These are phyloP conservation scores for Lipomyces mesembrius DNA, from an alignment of 805 yeast species.

Conservation along the genomic window DNA sequence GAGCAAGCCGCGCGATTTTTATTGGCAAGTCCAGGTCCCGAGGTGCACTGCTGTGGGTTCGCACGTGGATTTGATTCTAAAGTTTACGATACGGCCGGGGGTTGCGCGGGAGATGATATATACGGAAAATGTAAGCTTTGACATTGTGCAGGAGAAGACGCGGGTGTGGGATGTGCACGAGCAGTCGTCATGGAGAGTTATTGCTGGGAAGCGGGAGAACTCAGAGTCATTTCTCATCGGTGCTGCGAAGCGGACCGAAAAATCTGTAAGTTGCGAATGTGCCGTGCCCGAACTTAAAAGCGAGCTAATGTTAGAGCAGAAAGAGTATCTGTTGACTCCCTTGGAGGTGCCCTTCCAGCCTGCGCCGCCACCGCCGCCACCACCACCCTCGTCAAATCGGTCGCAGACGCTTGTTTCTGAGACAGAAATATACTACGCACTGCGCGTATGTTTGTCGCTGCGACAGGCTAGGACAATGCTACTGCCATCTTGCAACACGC, in stretches of 20 bases:
- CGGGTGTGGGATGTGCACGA: neutral
- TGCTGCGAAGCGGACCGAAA: neutral
- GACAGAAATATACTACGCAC: slow-evolving; percentile 12
- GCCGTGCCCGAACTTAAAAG: neutral
- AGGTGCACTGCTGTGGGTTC: neutral
- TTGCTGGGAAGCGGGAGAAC: neutral
- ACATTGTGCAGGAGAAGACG: slow-evolving; percentile 12
- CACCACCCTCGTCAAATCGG: slow-evolving; percentile 7
- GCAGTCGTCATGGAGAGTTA: slow-evolving; percentile 2
- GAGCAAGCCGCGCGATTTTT: neutral
- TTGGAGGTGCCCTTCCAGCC: slow-evolving; percentile 7
- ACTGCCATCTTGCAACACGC: slow-evolving; percentile 18
- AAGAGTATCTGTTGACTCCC: slow-evolving; percentile 1
- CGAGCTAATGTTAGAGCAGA: neutral
- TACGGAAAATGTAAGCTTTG: neutral
- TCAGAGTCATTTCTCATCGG: slow-evolving; percentile 1
- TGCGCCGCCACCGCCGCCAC: slow-evolving; percentile 4
- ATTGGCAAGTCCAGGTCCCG: slow-evolving; percentile 15
- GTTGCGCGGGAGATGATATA: neutral
- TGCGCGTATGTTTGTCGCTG: slow-evolving; percentile 5
- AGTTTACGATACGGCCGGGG: slow-evolving; percentile 3
- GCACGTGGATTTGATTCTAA: neutral
- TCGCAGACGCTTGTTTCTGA: neutral
- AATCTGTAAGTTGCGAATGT: neutral
- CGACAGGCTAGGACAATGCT: neutral